A percentile compares a stretch with the other conserved stretches of the same genome.
These are phyloP conservation scores for Pseudopithomyces maydicus DNA, from an alignment of 2,329 filamentous ascomycete genomes.

Conservation along the genomic window DNA sequence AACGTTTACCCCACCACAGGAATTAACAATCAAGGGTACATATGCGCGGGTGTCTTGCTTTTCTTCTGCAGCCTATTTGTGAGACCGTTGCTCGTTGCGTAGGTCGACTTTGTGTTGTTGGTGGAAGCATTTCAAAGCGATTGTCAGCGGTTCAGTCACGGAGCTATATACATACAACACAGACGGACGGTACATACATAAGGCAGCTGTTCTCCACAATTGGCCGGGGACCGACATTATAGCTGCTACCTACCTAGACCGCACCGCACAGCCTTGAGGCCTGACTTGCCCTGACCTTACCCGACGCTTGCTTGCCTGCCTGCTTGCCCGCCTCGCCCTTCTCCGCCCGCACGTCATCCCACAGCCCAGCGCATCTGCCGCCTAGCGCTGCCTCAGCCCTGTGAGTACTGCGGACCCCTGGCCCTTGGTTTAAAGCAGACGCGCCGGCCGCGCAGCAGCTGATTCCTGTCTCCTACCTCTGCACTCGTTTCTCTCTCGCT, in stretches of 20 bases:
- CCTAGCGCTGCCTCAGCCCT: conserved; percentile 5
- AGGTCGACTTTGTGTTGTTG: no score
- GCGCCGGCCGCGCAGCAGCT: conserved; percentile 9
- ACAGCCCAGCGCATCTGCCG: conserved; percentile 6
- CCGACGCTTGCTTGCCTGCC: no score
- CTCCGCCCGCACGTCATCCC: conserved; percentile 13
- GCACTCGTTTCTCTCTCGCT: neutral
- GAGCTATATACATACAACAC: no score
- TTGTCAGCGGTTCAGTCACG: no score
- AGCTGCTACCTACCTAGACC: no score
- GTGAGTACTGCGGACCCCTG: conserved; percentile 10
- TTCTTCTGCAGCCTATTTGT: no score
- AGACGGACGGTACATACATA: no score
- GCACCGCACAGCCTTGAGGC: neutral
- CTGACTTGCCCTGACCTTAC: no score
- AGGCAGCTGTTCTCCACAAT: neutral
- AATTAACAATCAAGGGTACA: conserved; percentile 1
- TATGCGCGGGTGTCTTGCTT: neutral
- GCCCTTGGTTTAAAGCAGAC: conserved; percentile 9
- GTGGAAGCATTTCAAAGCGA: no score
- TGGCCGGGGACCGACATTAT: neutral
- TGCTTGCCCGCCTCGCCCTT: neutral
- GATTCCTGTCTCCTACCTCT: neutral
- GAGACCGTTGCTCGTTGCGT: no score
- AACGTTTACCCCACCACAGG: neutral